Conservation (phyloP, 2,329 filamentous ascomycete species). For the Colletotrichum siamense region DNA sequence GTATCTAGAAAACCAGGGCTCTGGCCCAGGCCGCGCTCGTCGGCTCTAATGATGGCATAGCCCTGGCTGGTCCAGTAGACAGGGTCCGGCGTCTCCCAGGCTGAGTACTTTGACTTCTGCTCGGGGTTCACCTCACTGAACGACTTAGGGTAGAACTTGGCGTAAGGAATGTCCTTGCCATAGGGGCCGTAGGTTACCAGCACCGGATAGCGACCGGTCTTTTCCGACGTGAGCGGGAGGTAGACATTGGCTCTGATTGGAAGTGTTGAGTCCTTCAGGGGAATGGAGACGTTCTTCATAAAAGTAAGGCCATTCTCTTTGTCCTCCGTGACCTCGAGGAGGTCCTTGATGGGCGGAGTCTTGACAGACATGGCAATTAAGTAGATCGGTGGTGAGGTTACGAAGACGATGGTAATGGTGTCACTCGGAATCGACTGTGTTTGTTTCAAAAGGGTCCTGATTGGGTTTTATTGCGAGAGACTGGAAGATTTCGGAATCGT, state of each 20-base stretch:
- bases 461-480: background rate
- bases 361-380: constrained; percentile 1
- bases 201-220: constrained; percentile 51
- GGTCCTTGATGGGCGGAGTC: constrained; percentile 16
- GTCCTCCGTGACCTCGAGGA: constrained; percentile 11
- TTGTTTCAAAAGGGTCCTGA: background rate
- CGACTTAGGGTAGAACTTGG: constrained; percentile 47
- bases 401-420: background rate
- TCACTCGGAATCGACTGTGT: background rate
- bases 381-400: background rate
- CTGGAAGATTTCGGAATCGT: background rate
- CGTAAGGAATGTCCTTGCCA: constrained; percentile 74
- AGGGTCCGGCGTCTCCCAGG: constrained; percentile 66
- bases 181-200: constrained; percentile 77
- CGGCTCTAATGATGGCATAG: constrained; percentile 60
- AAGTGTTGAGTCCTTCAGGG: constrained; percentile 32
- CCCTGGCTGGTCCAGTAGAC: constrained; percentile 60
- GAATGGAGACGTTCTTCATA: constrained; percentile 39
- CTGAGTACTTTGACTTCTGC: constrained; percentile 58
- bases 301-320: constrained; percentile 33
- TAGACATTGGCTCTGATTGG: constrained; percentile 45
- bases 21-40: constrained; percentile 55
- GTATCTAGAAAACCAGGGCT: constrained; percentile 52
- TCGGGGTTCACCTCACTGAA: constrained; percentile 57
- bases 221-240: constrained; percentile 32